Base-by-base conservation (phyloP, 768 basidiomycete species). In the Holtermannia corniformis region DNA sequence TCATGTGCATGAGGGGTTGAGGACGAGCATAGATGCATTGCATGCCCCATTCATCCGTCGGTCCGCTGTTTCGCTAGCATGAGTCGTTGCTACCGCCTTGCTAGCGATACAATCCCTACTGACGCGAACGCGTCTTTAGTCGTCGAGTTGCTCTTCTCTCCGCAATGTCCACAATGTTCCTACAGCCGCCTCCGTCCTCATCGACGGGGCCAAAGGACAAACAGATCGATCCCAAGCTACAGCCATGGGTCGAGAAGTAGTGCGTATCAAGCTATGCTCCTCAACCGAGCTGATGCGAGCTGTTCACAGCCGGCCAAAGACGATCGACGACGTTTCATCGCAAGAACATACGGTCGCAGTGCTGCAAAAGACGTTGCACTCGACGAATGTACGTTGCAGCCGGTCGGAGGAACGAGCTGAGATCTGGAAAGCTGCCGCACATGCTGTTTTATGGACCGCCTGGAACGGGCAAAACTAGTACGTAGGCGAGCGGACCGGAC, bases 361-460 rank as follows among this genome's bases (percentile, higher is more conserved):
- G 0, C 77, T 99, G 21, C 79, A 79, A 44, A 97, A 93, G 75
- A 88, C 93, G 0, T 76, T 99, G 42, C 83, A 82, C 0, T 92
- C 88, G 12, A 85, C 89, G 24, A 99, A 99, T 76, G 93, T 95
- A 65, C 51, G 75, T 55, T 14, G 10, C 23, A 28, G 32, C 44
- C 44, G 21, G 44, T 41, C 44, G 41, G 10, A 26, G 25, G 13
- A 19, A 44, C 2, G 19, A 11, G 25, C 40, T 50, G 32, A 43
- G 37, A 42, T 13, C 20, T 10, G 26, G 32, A 10, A 68, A 99
- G 95, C 78, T 99, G 48, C 93, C 95, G 4, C 95, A 99, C 67
- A 96, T 97, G 92, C 77, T 99, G 44, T 99, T 99, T 77, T 99
- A 99, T 61, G 95, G 95, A 1, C 95, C 95, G 25, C 95, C 95